Base-by-base conservation (phyloP, 257 asterid species). In the Mentha longifolia region DNA sequence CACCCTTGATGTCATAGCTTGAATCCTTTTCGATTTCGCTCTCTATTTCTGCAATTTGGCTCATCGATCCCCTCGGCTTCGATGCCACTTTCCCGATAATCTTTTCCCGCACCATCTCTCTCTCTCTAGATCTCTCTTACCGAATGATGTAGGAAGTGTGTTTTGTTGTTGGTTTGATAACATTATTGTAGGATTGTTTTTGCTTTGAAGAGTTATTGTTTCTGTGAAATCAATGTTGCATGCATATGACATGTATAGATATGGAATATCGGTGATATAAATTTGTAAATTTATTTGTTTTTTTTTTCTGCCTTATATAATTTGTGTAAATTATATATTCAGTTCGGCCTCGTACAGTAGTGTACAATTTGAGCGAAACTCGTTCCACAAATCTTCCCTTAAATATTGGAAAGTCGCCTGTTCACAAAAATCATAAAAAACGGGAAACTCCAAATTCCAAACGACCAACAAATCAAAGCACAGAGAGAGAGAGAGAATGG, bases 21-120 rank as follows among this genome's bases (percentile, higher is more conserved):
- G 89, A 79, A 1, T 64, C 61, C 41, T 51, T 73, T 15, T 85
- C 94, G 12, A 81, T 77, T 47, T 87, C 90, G 54, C 68, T 76
- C 45, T 86, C 87, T 28, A 81, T 76, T 15, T 71, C 62, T 11
- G 51, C 46, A 67, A 77, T 70, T 28, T 71, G 65, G 54, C 76
- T 58, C 69, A 73, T 61, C 12, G 74, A 52, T 20, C 83, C 81
- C 51, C 11, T 62, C 15, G 31, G 39, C 58, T 46, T 52, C 0
- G 25, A n/a, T 0, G 14, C 17, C 4, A 28, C 16, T 71, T 16
- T 49, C 0, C 9, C 16, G n/a, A n/a, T n/a, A 46, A 55, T 39
- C 52, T 46, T 68, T 13, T 0, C 47, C 37, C 4, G 42, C 56
- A 15, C 19, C 67, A 30, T 70, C 13, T 42, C 33, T 55, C 33